These are phyloP conservation scores for Lyophyllum atratum DNA, from an alignment of 768 basidiomycete species.

Conservation along the genomic window DNA sequence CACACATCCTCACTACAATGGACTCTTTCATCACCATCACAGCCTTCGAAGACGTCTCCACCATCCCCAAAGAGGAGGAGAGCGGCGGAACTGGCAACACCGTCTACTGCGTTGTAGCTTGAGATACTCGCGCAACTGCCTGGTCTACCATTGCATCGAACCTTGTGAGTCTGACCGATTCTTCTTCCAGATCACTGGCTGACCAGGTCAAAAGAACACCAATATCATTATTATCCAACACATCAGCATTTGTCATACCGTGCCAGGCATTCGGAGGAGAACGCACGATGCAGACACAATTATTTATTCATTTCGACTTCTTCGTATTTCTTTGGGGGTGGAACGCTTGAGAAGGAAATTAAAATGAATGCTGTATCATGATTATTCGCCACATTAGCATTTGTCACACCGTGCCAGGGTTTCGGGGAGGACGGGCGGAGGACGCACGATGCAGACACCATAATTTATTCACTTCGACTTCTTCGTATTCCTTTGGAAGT, in stretches of 20 bases:
- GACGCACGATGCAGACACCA: no score
- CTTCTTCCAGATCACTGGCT: background rate
- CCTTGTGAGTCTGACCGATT: background rate
- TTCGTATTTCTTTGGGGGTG: background rate
- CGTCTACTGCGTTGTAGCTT: slow-evolving; percentile 7
- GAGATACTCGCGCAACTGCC: slow-evolving; percentile 1
- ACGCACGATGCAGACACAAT: slow-evolving; percentile 3
- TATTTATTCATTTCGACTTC: slow-evolving; percentile 6
- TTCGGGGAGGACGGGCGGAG: background rate
- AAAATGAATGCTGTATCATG: no score
- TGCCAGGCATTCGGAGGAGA: background rate
- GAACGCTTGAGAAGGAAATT: background rate
- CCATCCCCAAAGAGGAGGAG: background rate
- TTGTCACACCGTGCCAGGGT: no score
- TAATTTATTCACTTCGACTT: no score
- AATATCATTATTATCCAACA: background rate
- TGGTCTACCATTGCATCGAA: background rate
- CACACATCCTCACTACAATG: slow-evolving; percentile 2
- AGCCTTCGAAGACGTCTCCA: background rate
- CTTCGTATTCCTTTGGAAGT: no score
- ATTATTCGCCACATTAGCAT: no score
- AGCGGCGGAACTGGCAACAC: background rate
- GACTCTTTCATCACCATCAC: slow-evolving; percentile 3
- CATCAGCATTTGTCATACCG: slow-evolving; percentile 1
- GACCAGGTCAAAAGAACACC: background rate